These are phyloP conservation scores for Immersiella caudata DNA, from an alignment of 495 filamentous ascomycete genomes.

Conservation along the genomic window DNA sequence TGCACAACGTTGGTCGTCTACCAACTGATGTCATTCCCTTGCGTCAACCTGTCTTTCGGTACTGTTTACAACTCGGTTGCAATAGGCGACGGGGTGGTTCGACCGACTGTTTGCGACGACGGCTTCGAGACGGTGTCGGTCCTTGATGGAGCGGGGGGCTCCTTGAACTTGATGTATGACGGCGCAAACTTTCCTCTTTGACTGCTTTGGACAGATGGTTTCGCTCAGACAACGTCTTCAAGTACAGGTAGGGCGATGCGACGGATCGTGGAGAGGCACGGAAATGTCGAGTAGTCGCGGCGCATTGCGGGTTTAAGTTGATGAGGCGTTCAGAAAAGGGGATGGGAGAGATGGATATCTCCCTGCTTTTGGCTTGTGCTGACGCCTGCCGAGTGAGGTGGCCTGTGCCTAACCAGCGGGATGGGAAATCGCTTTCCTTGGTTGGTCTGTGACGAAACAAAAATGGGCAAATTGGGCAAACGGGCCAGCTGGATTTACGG, in stretches of 20 bases:
- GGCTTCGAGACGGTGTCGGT: conserved; percentile 1
- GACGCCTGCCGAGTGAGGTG: conserved; percentile 4
- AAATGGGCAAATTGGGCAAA: conserved; percentile 21
- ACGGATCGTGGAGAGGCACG: not conserved
- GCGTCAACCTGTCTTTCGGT: not conserved
- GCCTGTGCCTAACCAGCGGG: conserved; percentile 11
- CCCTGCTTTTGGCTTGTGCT: conserved; percentile 12
- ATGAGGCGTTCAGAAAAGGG: conserved; percentile 11
- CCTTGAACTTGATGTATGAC: not conserved
- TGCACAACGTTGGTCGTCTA: not conserved
- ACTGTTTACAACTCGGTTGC: not conserved
- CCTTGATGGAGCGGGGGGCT: not conserved
- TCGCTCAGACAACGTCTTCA: not conserved
- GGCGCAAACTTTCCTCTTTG: not conserved
- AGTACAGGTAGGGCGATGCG: not conserved
- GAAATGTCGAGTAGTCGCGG: not conserved
- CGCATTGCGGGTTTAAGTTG: conserved; percentile 16
- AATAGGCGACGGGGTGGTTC: not conserved
- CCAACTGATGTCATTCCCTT: conserved; percentile 6
- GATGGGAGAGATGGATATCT: conserved; percentile 12
- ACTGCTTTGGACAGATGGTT: not conserved
- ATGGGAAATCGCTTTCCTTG: conserved; percentile 21
- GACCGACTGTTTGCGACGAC: conserved; percentile 6
- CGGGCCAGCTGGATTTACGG: conserved; percentile 13
- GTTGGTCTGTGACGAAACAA: conserved; percentile 28